Evolutionary conservation across 2,329 filamentous ascomycete genomes (phyloP).

Genomic region (Claviceps monticola): DNA sequence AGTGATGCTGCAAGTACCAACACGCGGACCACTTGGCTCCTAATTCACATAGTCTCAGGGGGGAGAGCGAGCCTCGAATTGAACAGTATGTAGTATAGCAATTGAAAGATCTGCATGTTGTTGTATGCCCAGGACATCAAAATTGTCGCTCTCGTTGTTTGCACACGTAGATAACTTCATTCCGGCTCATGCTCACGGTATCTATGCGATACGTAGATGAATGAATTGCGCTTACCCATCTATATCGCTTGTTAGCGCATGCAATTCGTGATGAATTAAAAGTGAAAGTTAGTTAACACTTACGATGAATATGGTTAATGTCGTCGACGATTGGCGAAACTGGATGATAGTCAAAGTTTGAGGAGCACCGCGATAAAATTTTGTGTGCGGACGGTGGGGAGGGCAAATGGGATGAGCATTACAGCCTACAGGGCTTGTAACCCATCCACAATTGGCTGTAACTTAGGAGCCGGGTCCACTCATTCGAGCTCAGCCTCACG

Average conservation of each 20-base stretch:
- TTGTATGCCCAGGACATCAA: background rate
- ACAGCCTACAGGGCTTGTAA: constrained; percentile 22
- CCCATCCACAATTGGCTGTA: constrained; percentile 21
- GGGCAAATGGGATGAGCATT: constrained; percentile 19
- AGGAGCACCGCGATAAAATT: constrained; percentile 26
- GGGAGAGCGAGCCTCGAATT: background rate
- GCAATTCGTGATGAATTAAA: constrained; percentile 19
- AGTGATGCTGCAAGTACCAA: background rate
- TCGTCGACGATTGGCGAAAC: constrained; percentile 29
- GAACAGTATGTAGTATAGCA: background rate
- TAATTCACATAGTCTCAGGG: background rate
- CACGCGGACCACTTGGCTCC: background rate
- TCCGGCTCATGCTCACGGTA: background rate
- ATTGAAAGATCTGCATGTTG: too few species aligned
- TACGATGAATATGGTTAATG: constrained; percentile 35
- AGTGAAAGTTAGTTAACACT: constrained; percentile 14
- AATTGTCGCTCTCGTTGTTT: background rate
- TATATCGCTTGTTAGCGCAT: constrained; percentile 28
- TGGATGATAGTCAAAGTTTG: constrained; percentile 26
- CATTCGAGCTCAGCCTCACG: constrained; percentile 3
- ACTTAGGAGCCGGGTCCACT: background rate
- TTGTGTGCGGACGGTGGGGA: constrained; percentile 28
- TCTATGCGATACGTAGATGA: constrained; percentile 5
- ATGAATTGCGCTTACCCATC: constrained; percentile 44
- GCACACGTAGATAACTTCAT: background rate